Base-by-base conservation (phyloP, 2,329 filamentous ascomycete genomes). In the Colletotrichum costaricense region DNA sequence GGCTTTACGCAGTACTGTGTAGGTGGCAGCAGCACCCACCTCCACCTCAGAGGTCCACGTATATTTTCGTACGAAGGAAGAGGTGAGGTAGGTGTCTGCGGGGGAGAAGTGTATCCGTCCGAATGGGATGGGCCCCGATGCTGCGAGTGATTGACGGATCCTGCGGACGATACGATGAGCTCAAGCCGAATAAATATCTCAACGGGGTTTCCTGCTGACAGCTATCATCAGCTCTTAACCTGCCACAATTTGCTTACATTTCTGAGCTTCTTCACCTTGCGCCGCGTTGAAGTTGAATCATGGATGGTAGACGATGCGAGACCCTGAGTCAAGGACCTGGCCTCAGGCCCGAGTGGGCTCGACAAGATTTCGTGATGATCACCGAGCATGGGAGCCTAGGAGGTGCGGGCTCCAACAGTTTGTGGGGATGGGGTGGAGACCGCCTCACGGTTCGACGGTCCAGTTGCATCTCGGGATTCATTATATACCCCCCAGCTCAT, bases 281-380 rank as follows among this genome's bases (percentile, higher is more conserved):
- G 58, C 46, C 38, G 38, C 42, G 30, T 24, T 71, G 26, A 63
- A 22, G 33, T 57, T 56, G 35, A 16, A 42, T 42, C 38, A 42
- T 42, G 38, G 38, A 42, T 42, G 38, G 38, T 16, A 42, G 38
- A 42, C 3, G 38, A 42, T 42, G 46, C 46, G 28, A 52, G 52
- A 67, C 56, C 28, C 22, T 56, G 64, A 62, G 49, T 69, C 64
- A 69, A 55, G 58, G 65, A 58, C 64, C 52, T 42, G 9, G 63
- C 22, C 33, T 49, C 33, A 56, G 63, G 55, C 33, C 33, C 28
- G 63, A 55, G 62, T 60, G 67, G 67, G 38, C 30, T 57, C 56
- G 56, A 63, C 62, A 52, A 49, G 52, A 65, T 65, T 65, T 38
- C 64, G 58, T 54, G 58, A 72, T 72, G 69, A 72, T 69, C 62